Conservation (phyloP, 352 stramenopile species). For the Peronospora farinosa region DNA sequence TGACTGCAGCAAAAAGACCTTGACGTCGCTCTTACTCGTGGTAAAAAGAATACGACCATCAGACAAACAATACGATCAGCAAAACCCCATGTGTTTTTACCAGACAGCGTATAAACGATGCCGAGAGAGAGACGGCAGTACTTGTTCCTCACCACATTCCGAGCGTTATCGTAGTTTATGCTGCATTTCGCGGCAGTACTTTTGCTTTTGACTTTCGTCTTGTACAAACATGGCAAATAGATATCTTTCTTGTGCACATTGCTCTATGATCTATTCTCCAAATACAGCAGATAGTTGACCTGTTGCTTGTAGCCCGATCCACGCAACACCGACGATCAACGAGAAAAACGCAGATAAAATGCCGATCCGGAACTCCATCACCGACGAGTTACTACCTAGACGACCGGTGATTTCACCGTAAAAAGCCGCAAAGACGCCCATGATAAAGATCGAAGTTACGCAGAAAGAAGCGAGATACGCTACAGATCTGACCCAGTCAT, state of each 20-base stretch:
- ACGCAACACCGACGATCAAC: slow-evolving; percentile 61
- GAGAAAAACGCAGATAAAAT: slow-evolving; percentile 73
- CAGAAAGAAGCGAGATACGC: slow-evolving; percentile 88
- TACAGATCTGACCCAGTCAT: slow-evolving; percentile 53
- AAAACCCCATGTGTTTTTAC: too few species aligned
- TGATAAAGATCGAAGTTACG: slow-evolving; percentile 83
- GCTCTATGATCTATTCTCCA: slow-evolving; percentile 30
- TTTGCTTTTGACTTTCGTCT: background rate
- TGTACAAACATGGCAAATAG: background rate
- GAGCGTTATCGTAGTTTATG: background rate
- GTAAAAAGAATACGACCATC: too few species aligned
- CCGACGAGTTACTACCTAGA: slow-evolving; percentile 42
- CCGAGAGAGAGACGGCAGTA: too few species aligned
- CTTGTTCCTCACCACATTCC: background rate
- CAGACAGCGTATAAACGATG: too few species aligned
- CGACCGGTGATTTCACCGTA: slow-evolving; percentile 74
- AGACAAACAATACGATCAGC: too few species aligned
- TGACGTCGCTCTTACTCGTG: too few species aligned
- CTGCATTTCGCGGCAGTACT: background rate
- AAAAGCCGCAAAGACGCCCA: slow-evolving; percentile 84
- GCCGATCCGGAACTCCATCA: slow-evolving; percentile 61
- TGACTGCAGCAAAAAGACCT: too few species aligned
- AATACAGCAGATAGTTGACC: slow-evolving; percentile 70
- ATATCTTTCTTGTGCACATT: background rate
- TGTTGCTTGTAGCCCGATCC: slow-evolving; percentile 65